Percentiles rank a stretch among this genome's conserved stretches.
phyloP scores from a whole-genome alignment of 2,329 filamentous ascomycete species.

The Plectosphaerella cucumerina region DNA sequence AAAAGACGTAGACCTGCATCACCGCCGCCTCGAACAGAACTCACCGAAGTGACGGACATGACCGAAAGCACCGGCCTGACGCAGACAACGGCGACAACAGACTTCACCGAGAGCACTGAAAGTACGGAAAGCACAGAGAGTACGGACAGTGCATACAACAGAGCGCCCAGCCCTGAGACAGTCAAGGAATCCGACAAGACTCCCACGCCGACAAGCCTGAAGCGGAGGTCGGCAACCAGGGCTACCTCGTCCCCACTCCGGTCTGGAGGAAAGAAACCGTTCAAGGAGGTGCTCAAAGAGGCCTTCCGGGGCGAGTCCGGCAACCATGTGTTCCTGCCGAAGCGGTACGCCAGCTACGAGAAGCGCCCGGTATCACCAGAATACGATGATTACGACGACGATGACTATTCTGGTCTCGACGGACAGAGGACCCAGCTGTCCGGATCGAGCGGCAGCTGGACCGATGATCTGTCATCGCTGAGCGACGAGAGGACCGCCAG shows the following conservation, averaged over 20 bases:
- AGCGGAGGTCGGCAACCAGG: constrained; percentile 53
- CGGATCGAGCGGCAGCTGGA: constrained; percentile 23
- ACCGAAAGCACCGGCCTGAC: constrained; percentile 10
- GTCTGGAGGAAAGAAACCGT: constrained; percentile 39
- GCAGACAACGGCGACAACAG: constrained; percentile 9
- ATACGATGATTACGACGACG: constrained; percentile 16
- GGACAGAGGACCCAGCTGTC: constrained; percentile 18
- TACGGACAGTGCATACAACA: constrained; percentile 7
- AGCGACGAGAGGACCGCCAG: constrained; percentile 14
- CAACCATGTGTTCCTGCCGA: constrained; percentile 38
- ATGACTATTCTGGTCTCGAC: constrained; percentile 13
- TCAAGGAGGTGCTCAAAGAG: constrained; percentile 56
- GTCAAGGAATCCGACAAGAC: constrained; percentile 20
- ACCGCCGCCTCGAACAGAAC: constrained; percentile 19
- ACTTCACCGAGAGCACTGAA: constrained; percentile 9
- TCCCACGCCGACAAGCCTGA: constrained; percentile 37
- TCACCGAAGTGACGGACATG: constrained; percentile 7
- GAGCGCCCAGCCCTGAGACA: constrained; percentile 7
- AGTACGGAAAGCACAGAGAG: constrained; percentile 9
- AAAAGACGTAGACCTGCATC: constrained; percentile 14
- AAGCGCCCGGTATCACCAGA: constrained; percentile 24
- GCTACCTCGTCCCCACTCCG: constrained; percentile 45
- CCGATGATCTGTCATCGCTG: constrained; percentile 18
- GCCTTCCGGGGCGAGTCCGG: constrained; percentile 60
- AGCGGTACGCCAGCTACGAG: constrained; percentile 45